A percentile compares a stretch with the other conserved stretches of the same genome.
Conservation (phyloP, 129 eudicot genomes). For the Artemisia annua region DNA sequence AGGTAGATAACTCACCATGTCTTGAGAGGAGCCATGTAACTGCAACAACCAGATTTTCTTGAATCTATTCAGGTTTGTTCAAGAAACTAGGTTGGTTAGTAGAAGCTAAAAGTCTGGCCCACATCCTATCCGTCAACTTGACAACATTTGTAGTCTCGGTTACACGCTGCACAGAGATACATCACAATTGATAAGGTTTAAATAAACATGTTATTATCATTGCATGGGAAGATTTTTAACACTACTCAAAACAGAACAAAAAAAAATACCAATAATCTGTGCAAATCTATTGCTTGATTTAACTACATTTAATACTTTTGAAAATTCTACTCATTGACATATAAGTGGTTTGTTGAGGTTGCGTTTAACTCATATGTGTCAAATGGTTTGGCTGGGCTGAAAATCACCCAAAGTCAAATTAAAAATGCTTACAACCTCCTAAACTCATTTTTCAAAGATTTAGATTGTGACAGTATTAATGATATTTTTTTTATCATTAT, state of each 20-base stretch:
- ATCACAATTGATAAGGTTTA: neutral
- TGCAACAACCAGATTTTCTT: conserved; percentile 19
- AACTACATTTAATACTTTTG: too few species aligned
- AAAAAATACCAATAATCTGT: too few species aligned
- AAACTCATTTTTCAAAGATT: too few species aligned
- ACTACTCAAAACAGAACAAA: conserved; percentile 10
- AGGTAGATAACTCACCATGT: conserved; percentile 15
- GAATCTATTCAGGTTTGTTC: conserved; percentile 41
- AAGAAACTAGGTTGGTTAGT: conserved; percentile 78
- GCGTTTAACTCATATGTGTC: too few species aligned
- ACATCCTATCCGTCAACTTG: conserved; percentile 81
- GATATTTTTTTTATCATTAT: too few species aligned
- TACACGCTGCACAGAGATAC: conserved; percentile 57
- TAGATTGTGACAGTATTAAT: too few species aligned
- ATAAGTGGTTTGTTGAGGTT: too few species aligned
- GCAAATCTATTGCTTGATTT: neutral
- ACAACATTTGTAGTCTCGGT: conserved; percentile 67
- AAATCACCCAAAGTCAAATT: too few species aligned
- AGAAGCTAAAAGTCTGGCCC: conserved; percentile 90
- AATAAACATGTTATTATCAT: neutral
- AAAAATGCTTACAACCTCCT: too few species aligned
- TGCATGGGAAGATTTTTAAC: neutral
- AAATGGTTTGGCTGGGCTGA: too few species aligned
- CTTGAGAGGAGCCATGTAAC: neutral
- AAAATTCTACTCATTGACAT: too few species aligned